Evolutionary conservation across 2,329 filamentous ascomycete genomes (phyloP).

Genomic region (Neofusicoccum cordaticola): DNA sequence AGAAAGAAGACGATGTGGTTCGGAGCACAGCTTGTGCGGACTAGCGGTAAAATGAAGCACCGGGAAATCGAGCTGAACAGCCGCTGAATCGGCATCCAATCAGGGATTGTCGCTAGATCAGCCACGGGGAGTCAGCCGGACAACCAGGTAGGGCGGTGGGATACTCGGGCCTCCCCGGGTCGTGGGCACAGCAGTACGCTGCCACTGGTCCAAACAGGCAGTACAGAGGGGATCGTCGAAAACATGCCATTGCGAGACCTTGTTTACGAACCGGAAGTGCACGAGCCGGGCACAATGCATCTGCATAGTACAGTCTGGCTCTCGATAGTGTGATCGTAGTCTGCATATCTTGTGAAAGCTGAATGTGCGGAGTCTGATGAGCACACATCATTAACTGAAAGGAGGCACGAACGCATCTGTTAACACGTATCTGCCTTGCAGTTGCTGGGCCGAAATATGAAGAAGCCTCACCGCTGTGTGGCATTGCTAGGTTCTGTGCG

Average conservation of each 20-base stretch:
- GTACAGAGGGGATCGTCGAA: background rate
- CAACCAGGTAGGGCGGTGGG: background rate
- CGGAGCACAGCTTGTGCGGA: background rate
- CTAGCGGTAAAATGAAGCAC: background rate
- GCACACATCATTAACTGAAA: background rate
- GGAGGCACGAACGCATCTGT: background rate
- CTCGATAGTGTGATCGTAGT: background rate
- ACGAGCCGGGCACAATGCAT: background rate
- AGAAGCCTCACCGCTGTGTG: background rate
- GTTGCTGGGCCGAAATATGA: background rate
- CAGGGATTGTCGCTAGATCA: background rate
- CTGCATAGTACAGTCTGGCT: background rate
- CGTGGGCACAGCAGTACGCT: background rate
- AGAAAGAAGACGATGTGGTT: background rate
- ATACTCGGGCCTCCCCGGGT: background rate
- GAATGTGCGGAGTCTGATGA: background rate
- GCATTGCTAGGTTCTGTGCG: background rate
- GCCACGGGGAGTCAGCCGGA: constrained; percentile 8
- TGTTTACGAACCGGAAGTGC: background rate
- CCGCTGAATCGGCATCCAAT: background rate
- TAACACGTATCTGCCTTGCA: background rate
- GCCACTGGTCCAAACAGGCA: background rate
- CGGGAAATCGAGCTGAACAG: background rate
- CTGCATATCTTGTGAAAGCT: background rate
- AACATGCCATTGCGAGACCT: background rate